Conservation (phyloP, 1,139 yeast genomes). For the Suhomyces chickasaworum region DNA sequence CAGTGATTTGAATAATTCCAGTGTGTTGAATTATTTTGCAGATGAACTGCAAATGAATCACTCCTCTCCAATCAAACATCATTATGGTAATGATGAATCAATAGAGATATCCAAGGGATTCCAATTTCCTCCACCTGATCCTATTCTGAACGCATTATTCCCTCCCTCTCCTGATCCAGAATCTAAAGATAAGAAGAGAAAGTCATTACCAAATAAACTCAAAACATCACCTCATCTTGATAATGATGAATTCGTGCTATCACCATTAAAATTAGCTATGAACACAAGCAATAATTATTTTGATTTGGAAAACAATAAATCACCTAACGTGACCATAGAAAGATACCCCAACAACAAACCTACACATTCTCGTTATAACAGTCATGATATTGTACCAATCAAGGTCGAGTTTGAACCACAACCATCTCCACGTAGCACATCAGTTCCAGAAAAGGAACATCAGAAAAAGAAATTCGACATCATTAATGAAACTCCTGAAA, state of each 20-base stretch:
- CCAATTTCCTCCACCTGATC: conserved; percentile 28
- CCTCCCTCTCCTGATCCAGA: conserved; percentile 44
- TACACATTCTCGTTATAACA: conserved; percentile 43
- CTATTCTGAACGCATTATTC: conserved; percentile 12
- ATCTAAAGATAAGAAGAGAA: conserved; percentile 30
- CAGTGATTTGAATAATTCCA: conserved; percentile 19
- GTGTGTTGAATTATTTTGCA: conserved; percentile 24
- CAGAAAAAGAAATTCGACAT: conserved; percentile 14
- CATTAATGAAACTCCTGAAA: conserved; percentile 16
- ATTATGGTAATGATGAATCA: conserved; percentile 20
- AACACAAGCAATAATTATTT: conserved; percentile 21
- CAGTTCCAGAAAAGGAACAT: conserved; percentile 32
- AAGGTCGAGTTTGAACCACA: conserved; percentile 47
- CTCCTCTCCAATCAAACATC: conserved; percentile 32
- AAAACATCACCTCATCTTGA: conserved; percentile 27
- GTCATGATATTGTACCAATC: conserved; percentile 49
- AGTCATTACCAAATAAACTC: conserved; percentile 39
- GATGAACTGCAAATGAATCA: conserved; percentile 24
- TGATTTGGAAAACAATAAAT: conserved; percentile 20
- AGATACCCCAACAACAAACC: conserved; percentile 37
- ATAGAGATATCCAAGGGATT: conserved; percentile 27
- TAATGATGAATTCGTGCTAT: conserved; percentile 41
- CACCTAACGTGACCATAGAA: conserved; percentile 15
- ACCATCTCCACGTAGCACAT: conserved; percentile 27
- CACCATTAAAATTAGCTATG: conserved; percentile 44